These are phyloP conservation scores for Alternaria sp. DNA, from an alignment of 2,329 filamentous ascomycete genomes.

Conservation along the genomic window DNA sequence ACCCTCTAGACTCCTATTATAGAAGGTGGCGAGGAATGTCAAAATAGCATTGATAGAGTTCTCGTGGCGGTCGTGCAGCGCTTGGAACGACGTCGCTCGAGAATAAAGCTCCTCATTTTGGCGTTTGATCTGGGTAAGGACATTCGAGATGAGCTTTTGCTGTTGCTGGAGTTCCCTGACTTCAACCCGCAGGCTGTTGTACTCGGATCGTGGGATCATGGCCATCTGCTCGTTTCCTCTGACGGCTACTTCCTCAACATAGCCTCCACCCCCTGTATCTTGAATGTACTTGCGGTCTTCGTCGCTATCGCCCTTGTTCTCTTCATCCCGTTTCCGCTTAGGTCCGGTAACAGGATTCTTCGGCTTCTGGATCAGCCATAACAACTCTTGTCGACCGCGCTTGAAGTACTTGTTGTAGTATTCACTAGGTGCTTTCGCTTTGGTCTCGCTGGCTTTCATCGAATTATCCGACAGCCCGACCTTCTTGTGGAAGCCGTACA, in stretches of 20 bases:
- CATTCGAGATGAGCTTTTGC: slow-evolving; percentile 82
- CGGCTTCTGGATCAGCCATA: slow-evolving; percentile 97
- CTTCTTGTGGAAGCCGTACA: slow-evolving; percentile 63
- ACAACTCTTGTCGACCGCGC: slow-evolving; percentile 85
- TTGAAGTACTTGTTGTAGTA: slow-evolving; percentile 98
- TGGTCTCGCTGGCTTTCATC: slow-evolving; percentile 95
- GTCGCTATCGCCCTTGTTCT: slow-evolving; percentile 73
- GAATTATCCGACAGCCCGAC: slow-evolving; percentile 89
- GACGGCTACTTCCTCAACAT: slow-evolving; percentile 51
- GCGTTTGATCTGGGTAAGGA: slow-evolving; percentile 78
- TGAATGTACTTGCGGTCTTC: slow-evolving; percentile 60
- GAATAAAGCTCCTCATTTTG: slow-evolving; percentile 89
- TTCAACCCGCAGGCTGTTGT: slow-evolving; percentile 78
- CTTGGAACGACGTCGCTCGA: slow-evolving; percentile 87
- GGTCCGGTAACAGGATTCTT: slow-evolving; percentile 67
- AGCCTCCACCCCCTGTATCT: slow-evolving; percentile 50
- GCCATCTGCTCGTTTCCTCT: slow-evolving; percentile 53
- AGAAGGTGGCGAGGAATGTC: slow-evolving; percentile 95
- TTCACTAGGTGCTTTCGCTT: slow-evolving; percentile 97
- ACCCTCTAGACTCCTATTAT: slow-evolving; percentile 89
- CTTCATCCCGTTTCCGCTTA: slow-evolving; percentile 61
- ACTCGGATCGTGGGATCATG: slow-evolving; percentile 71
- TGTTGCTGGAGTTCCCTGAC: slow-evolving; percentile 82
- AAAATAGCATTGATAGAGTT: slow-evolving; percentile 99
- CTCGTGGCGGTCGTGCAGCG: slow-evolving; percentile 92